Percentiles rank a stretch among this genome's conserved stretches.
These are phyloP conservation scores for Alliaria petiolata DNA, from an alignment of 345 rosid species.

Conservation along the genomic window DNA sequence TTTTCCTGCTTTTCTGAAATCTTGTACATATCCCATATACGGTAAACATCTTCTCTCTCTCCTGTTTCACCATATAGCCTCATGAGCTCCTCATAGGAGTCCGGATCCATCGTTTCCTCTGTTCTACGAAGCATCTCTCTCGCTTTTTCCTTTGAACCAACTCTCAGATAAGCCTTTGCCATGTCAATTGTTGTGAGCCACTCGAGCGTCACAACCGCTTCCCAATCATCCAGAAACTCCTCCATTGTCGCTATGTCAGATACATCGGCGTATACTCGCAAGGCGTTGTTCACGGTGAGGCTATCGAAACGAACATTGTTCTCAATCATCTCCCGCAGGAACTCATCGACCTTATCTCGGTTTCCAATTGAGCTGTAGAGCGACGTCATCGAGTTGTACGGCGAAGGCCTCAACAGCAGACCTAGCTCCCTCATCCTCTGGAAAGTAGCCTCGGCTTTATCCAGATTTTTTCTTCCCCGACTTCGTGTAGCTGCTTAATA, in stretches of 20 bases:
- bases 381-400: slow-evolving; percentile 6
- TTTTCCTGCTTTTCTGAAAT: background rate
- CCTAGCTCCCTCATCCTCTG: slow-evolving; percentile 7
- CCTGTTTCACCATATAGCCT: slow-evolving; percentile 13
- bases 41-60: background rate
- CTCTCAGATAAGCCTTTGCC: slow-evolving; percentile 6
- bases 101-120: background rate
- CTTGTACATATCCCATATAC: slow-evolving; percentile 3
- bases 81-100: background rate
- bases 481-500: background rate
- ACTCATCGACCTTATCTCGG: background rate
- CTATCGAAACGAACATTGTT: background rate
- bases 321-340: slow-evolving; percentile 3
- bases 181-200: background rate
- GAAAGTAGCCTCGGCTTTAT: background rate
- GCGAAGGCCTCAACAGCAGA: slow-evolving; percentile 3
- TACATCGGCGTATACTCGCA: slow-evolving; percentile 6
- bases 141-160: background rate
- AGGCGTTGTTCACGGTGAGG: slow-evolving; percentile 2
- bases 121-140: background rate
- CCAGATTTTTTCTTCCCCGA: background rate
- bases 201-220: background rate
- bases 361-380: background rate
- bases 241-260: background rate
- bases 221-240: background rate